Evolutionary conservation across 768 basidiomycete species (phyloP).

Genomic region (Amanita exitialis): DNA sequence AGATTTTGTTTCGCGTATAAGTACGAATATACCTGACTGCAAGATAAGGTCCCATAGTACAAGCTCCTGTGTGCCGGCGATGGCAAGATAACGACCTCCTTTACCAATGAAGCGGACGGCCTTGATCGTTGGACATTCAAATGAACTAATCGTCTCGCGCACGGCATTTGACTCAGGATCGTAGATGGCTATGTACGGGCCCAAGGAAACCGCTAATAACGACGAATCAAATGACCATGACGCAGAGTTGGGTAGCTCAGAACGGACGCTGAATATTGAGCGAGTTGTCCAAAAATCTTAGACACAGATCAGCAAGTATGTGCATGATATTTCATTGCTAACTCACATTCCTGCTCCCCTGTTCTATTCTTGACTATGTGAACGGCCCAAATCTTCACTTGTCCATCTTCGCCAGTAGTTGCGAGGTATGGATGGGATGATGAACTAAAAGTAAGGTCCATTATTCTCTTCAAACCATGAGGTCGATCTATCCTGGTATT

Average conservation of each 20-base stretch:
- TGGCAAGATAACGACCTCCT: slow-evolving; percentile 61
- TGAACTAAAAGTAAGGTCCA: slow-evolving; percentile 64
- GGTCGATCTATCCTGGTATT: slow-evolving; percentile 88
- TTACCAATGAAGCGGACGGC: slow-evolving; percentile 59
- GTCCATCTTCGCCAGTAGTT: slow-evolving; percentile 67
- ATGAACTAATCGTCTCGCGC: slow-evolving; percentile 47
- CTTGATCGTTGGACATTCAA: slow-evolving; percentile 35
- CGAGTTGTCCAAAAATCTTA: slow-evolving; percentile 75
- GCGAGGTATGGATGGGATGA: slow-evolving; percentile 38
- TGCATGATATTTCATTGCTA: neutral
- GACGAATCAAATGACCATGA: slow-evolving; percentile 86
- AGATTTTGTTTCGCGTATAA: neutral
- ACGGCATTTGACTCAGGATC: slow-evolving; percentile 55
- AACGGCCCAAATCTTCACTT: slow-evolving; percentile 76
- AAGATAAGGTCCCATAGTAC: slow-evolving; percentile 67
- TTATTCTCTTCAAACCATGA: slow-evolving; percentile 59
- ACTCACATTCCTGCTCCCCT: slow-evolving; percentile 43
- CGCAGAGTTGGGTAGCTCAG: slow-evolving; percentile 51
- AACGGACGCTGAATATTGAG: slow-evolving; percentile 60
- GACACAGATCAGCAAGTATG: slow-evolving; percentile 3
- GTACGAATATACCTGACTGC: slow-evolving; percentile 40
- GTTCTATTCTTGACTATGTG: slow-evolving; percentile 34
- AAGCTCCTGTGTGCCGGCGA: slow-evolving; percentile 36
- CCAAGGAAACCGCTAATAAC: slow-evolving; percentile 66
- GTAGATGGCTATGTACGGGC: slow-evolving; percentile 61